phyloP scores from a whole-genome alignment of 2,329 filamentous ascomycete genomes.

The Diaporthe longicolla region DNA sequence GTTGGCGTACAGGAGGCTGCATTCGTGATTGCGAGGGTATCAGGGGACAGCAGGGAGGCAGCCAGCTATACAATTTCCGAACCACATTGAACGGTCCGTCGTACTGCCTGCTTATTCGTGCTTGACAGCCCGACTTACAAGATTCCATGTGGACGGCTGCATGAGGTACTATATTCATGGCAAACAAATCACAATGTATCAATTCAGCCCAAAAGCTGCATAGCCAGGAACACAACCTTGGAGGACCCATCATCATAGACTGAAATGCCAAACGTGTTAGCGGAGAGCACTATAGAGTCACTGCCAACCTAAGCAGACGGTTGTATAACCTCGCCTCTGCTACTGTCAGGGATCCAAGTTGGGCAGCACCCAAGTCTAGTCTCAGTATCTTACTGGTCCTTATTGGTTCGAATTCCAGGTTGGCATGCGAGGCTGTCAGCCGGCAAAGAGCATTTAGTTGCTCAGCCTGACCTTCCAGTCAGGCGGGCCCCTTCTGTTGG shows the following conservation, averaged over 20 bases:
- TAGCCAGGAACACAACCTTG: too few relatives aligned
- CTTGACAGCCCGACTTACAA: background rate
- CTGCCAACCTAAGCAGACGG: background rate
- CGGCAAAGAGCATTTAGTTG: background rate
- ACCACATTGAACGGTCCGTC: slow-evolving; percentile 21
- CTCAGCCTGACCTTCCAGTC: slow-evolving; percentile 11
- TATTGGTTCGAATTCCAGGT: background rate
- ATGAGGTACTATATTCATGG: background rate
- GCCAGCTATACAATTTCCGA: slow-evolving; percentile 37
- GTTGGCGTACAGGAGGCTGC: slow-evolving; percentile 41
- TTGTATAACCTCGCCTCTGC: background rate
- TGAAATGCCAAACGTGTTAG: background rate
- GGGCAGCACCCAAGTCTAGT: background rate
- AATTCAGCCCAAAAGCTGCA: background rate
- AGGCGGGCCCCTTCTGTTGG: slow-evolving; percentile 6
- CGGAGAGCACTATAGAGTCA: background rate
- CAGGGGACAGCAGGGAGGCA: slow-evolving; percentile 9
- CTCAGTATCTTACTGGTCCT: background rate
- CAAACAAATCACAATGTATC: background rate
- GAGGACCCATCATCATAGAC: background rate
- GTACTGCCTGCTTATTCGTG: background rate
- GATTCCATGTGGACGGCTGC: background rate
- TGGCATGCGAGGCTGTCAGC: slow-evolving; percentile 20
- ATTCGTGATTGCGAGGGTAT: slow-evolving; percentile 33
- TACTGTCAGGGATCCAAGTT: too few relatives aligned